Percentiles rank a stretch among this genome's conserved stretches.
phyloP scores from a whole-genome alignment of 2,329 filamentous ascomycete genomes.

The Clarireedia sp. region DNA sequence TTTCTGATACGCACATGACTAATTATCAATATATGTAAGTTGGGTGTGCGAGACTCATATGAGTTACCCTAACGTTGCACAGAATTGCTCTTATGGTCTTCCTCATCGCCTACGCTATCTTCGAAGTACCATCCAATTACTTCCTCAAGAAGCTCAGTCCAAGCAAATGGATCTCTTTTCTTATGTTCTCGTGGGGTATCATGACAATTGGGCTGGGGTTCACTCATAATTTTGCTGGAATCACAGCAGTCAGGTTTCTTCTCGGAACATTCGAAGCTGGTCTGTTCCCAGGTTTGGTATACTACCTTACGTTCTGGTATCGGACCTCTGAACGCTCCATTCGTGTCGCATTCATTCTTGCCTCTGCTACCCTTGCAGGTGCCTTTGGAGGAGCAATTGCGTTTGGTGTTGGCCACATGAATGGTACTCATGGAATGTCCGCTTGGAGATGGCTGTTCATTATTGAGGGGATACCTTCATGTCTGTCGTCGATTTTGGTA shows the following conservation, averaged over 20 bases:
- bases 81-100: constrained; percentile 40
- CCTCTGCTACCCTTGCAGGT: constrained; percentile 27
- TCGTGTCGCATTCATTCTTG: constrained; percentile 26
- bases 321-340: constrained; percentile 24
- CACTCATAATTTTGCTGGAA: constrained; percentile 33
- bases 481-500: constrained; percentile 37
- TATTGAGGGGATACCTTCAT: constrained; percentile 34
- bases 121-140: constrained; percentile 43
- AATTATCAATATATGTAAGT: constrained; percentile 49
- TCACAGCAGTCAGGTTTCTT: constrained; percentile 39
- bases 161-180: constrained; percentile 41
- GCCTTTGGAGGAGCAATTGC: constrained; percentile 29
- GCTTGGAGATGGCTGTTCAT: constrained; percentile 29
- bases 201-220: constrained; percentile 41
- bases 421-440: constrained; percentile 18
- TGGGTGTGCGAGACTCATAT: too few relatives aligned
- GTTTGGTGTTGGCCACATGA: constrained; percentile 27
- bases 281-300: constrained; percentile 32
- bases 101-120: constrained; percentile 39
- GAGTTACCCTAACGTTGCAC: background rate
- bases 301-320: constrained; percentile 30
- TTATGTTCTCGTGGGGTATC: constrained; percentile 42
- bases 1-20: constrained; percentile 53
- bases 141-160: constrained; percentile 40
- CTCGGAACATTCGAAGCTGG: constrained; percentile 43